These are phyloP conservation scores for Coemansia sp. DNA, from an alignment of 371 early-diverging fungal genomes.

Conservation along the genomic window DNA sequence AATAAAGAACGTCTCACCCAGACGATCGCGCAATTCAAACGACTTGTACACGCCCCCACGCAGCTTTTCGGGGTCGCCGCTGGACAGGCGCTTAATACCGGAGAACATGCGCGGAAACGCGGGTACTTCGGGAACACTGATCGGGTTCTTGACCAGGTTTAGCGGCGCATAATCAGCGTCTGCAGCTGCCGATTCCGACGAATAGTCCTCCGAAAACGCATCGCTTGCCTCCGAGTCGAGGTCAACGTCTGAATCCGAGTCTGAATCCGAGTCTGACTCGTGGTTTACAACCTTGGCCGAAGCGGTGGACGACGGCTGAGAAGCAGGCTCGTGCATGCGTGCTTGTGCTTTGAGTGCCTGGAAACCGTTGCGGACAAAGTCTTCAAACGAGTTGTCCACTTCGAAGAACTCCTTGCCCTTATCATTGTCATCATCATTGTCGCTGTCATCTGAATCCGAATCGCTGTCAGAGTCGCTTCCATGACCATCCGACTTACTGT, in stretches of 20 bases:
- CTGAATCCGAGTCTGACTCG: neutral
- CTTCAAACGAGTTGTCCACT: neutral
- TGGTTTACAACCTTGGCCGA: too few relatives aligned
- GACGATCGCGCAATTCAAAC: conserved; percentile 32
- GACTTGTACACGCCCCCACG: conserved; percentile 40
- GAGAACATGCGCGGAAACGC: conserved; percentile 38
- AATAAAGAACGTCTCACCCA: conserved; percentile 30
- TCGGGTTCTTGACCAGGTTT: conserved; percentile 9
- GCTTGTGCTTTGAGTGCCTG: neutral
- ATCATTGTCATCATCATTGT: conserved; percentile 8
- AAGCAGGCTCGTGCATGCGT: neutral
- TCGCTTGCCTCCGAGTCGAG: neutral
- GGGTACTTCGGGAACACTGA: conserved; percentile 18
- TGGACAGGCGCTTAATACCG: conserved; percentile 22
- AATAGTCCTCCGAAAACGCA: too few relatives aligned
- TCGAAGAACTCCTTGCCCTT: neutral
- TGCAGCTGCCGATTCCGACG: neutral
- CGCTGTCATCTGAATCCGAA: neutral
- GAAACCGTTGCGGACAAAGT: neutral
- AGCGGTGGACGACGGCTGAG: neutral
- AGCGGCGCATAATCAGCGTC: neutral
- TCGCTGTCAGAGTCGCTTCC: neutral
- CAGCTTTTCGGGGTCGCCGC: conserved; percentile 1
- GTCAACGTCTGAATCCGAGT: neutral
- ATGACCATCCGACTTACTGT: too few relatives aligned